Evolutionary conservation across 1,139 yeast species (phyloP), one percentile per base, ranked within the genome.

Genomic region (Sugiyamaella sp.): DNA sequence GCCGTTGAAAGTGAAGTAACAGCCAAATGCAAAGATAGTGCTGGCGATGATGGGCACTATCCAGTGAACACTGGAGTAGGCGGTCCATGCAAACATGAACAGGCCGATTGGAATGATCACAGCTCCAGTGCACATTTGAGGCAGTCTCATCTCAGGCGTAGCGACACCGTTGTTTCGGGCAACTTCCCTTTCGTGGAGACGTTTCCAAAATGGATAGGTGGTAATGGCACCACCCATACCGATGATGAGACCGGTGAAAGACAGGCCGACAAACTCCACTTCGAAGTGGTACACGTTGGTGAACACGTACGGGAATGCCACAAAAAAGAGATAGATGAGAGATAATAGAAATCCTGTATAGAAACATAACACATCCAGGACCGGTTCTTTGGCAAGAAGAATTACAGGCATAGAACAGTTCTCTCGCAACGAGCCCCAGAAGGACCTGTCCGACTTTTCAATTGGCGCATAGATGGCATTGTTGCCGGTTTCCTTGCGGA

Each of bases 51-150:
- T 76, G 10, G 96, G 90, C 9, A 82, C 89, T 73, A 87, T 83
- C 95, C 95, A 89, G 67, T 87, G 95, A 21, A 88, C 81, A 1
- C 65, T 58, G 1, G 62, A 86, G 74, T 95, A 95, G 4, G 62
- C 47, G 0, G 89, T 80, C 89, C 90, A 85, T 2, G 85, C 89
- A 62, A 85, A 75, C 73, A 86, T 80, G 71, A 85, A 83, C 42
- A 85, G 72, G 0, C 88, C 83, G 21, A 78, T 70, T 1, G 90
- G 89, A 59, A 81, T 73, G 53, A 75, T 66, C 50, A 80, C 65
- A 1, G 81, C 76, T 4, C 72, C 68, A 43, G 65, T 58, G 65
- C 75, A 74, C 60, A 82, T 71, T 21, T 89, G 84, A 12, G 84
- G 82, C 56, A 89, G 74, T 72, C 95, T 82, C 43, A 82, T 84